Conservation (phyloP, 257 asterid genomes). For the Penstemon barbatus region DNA sequence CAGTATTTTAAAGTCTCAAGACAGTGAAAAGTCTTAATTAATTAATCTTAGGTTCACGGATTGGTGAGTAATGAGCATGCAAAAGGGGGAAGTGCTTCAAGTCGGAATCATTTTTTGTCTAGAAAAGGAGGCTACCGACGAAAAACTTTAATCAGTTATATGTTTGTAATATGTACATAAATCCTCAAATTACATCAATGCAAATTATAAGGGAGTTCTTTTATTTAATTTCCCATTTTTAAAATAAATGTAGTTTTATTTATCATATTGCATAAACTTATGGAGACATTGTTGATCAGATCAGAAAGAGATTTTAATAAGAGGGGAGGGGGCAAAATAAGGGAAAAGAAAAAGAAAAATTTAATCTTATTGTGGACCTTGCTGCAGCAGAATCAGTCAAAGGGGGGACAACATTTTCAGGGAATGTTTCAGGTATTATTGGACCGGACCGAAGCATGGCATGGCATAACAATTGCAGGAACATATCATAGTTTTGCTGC, state of each 20-base stretch:
- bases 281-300: too few relatives aligned
- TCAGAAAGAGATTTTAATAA: background rate
- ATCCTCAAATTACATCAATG: too few relatives aligned
- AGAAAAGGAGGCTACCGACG: constrained; percentile 13
- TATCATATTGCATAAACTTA: too few relatives aligned
- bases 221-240: too few relatives aligned
- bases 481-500: constrained; percentile 38
- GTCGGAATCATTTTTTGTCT: constrained; percentile 25
- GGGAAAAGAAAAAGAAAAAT: background rate
- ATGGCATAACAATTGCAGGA: constrained; percentile 27
- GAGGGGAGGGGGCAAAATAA: background rate
- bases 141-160: constrained; percentile 33
- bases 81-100: constrained; percentile 11
- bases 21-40: too few relatives aligned
- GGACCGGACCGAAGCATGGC: constrained; percentile 35
- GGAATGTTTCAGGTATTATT: constrained; percentile 53
- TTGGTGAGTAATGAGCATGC: background rate
- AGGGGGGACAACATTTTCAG: constrained; percentile 44
- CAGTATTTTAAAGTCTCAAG: too few relatives aligned
- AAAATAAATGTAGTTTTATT: too few relatives aligned
- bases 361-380: background rate
- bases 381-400: constrained; percentile 35
- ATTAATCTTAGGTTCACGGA: background rate
- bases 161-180: background rate
- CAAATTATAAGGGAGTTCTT: too few relatives aligned